Percentiles rank a stretch among this genome's conserved stretches.
phyloP scores from a whole-genome alignment of 441 rosid genomes.

The Populus tomentosa region DNA sequence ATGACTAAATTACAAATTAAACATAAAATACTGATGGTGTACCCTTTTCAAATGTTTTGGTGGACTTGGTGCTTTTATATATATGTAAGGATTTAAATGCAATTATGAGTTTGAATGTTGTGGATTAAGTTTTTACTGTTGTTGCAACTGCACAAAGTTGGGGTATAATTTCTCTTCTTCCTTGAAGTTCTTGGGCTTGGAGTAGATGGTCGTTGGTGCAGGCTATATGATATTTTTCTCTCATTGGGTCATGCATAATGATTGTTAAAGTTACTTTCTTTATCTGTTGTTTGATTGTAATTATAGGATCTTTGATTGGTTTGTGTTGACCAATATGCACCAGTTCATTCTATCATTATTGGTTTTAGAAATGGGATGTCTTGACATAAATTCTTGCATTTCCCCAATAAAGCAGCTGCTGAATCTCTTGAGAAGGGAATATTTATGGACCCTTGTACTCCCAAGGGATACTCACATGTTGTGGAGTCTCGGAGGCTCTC shows the following conservation, averaged over 20 bases:
- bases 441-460: constrained; percentile 70
- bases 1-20: background rate
- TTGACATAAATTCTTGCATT: background rate
- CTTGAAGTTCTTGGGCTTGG: background rate
- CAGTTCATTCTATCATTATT: background rate
- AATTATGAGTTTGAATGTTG: background rate
- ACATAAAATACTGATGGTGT: background rate
- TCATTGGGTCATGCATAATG: background rate
- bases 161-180: background rate
- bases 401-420: constrained; percentile 37
- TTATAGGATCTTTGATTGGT: background rate
- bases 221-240: background rate
- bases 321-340: background rate
- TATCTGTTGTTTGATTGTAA: background rate
- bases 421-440: constrained; percentile 34
- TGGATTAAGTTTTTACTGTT: background rate
- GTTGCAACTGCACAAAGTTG: background rate
- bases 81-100: background rate
- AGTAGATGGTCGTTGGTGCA: background rate
- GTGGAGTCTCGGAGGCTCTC: constrained; percentile 32
- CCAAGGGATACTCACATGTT: constrained; percentile 52
- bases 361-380: background rate
- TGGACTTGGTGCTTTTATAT: background rate
- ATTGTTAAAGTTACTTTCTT: background rate
- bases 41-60: background rate